Base-by-base conservation (phyloP, 441 rosid species). In the Breynia disticha region DNA sequence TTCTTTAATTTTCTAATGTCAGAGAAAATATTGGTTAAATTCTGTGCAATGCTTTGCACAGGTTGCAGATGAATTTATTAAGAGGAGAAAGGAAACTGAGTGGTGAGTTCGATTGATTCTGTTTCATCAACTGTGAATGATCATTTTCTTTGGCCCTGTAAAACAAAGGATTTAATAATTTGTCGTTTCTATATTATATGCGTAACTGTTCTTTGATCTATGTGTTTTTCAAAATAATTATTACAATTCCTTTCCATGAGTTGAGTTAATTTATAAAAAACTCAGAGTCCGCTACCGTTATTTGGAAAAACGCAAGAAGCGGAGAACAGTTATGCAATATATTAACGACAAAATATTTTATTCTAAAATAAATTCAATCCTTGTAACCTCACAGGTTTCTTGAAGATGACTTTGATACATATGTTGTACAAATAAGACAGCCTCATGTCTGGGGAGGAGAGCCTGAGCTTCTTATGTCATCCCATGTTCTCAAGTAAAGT, bases 361-460 rank as follows among this genome's bases (percentile, higher is more conserved):
- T n/a, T n/a, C n/a, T n/a, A n/a, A n/a, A n/a, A n/a, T n/a, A n/a
- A 28, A 28, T 9, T 4, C 8, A 28, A 4, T 28, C 35, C 35
- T 66, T 50, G 37, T 48, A 4, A 54, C 18, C 24, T 58, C 44
- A 37, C 68, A 84, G 85, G 86, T 79, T 84, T 68, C 71, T 81
- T 1, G 87, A 81, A 71, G 84, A 72, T 53, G 86, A 81, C 65
- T 84, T 84, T 54, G 82, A 81, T 43, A 57, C 73, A 2, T 81
- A 84, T 37, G 79, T 80, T 16, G 56, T 48, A 19, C 80, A 72
- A 67, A 81, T 81, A 71, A 67, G 93, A 52, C 69, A 72, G 67
- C 84, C 93, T 44, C 84, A 84, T 54, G 70, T 62, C 46, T 81
- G 93, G 93, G 93, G 88, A 64, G 93, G 93, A 59, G 93, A 81